phyloP scores from a whole-genome alignment of 2,329 filamentous ascomycete species.

The Aspergillus ruber region DNA sequence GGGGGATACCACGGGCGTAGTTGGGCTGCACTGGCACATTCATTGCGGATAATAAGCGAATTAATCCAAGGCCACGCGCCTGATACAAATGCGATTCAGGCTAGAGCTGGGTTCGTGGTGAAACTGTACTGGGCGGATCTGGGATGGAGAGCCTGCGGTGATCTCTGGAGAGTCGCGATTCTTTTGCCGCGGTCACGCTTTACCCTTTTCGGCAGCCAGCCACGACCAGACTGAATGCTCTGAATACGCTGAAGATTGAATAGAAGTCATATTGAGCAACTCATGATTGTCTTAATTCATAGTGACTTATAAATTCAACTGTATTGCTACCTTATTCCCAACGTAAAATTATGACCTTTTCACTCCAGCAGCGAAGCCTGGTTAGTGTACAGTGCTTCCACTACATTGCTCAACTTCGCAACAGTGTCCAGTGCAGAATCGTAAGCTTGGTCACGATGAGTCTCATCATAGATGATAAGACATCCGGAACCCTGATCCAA shows the following conservation, averaged over 20 bases:
- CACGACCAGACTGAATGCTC: neutral
- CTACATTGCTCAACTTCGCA: constrained; percentile 93
- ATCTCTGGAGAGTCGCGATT: constrained; percentile 26
- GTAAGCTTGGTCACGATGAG: constrained; percentile 85
- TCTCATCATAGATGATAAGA: constrained; percentile 94
- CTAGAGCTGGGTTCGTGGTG: neutral
- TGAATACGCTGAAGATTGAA: no score
- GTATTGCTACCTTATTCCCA: constrained; percentile 20
- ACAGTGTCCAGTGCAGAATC: constrained; percentile 92
- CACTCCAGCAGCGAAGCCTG: constrained; percentile 92
- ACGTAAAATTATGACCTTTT: constrained; percentile 5
- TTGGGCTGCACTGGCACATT: constrained; percentile 38
- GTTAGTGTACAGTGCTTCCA: constrained; percentile 96
- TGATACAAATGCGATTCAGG: neutral
- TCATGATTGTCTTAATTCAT: neutral
- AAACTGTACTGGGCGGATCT: constrained; percentile 1
- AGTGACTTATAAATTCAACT: constrained; percentile 9
- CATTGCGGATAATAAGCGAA: constrained; percentile 14
- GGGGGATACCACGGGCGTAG: constrained; percentile 37
- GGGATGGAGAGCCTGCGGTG: constrained; percentile 7
- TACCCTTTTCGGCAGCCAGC: constrained; percentile 24
- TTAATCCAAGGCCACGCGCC: neutral
- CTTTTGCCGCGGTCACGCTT: constrained; percentile 28
- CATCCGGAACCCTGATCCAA: constrained; percentile 96
- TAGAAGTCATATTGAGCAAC: no score